Base-by-base conservation (phyloP, 441 rosid genomes). In the Gossypium aridum region DNA sequence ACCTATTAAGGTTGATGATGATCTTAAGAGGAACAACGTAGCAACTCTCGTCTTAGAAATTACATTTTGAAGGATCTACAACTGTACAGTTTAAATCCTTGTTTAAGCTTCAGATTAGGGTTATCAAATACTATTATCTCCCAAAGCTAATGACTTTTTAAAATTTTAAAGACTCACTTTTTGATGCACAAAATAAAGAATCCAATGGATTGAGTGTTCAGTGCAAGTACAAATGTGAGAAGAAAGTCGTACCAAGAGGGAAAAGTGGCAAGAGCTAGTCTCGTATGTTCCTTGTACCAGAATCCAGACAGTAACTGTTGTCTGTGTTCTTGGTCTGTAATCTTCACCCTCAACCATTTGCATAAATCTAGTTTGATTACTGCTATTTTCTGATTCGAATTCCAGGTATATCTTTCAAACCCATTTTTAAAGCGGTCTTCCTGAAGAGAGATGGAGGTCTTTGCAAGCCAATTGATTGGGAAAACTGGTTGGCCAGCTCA, bases 371-470 rank as follows among this genome's bases (percentile, higher is more conserved):
- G 37, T 49, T 49, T 13, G 6, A 39, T 57, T 20, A 19, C 10
- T 53, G 49, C 79, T 81, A 89, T 64, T 86, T 85, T 47, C 91
- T 90, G 59, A 95, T 78, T 63, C 85, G 86, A 73, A 96, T 89
- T 77, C 98, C 98, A n/a, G 93, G 78, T 10, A 92, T 86, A 75
- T 85, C 94, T 84, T 92, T 96, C 75, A 90, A 87, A 69, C 99
- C 97, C 99, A 96, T 93, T 76, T 96, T 93, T 55, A 87, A 74
- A 3, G 96, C 96, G 2, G 97, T 92, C 83, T 83, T 92, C 34
- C 94, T 87, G 75, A 86, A 91, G 61, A 90, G 82, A 1, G 90
- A 13, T 63, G 98, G 98, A 45, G 98, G 89, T 65, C 74, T 89
- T 74, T 87, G 88, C 69, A 96, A 80, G 34, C 99, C 98, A 39